Conservation (phyloP, 2,329 filamentous ascomycete genomes). For the Cladorrhinum sp. region DNA sequence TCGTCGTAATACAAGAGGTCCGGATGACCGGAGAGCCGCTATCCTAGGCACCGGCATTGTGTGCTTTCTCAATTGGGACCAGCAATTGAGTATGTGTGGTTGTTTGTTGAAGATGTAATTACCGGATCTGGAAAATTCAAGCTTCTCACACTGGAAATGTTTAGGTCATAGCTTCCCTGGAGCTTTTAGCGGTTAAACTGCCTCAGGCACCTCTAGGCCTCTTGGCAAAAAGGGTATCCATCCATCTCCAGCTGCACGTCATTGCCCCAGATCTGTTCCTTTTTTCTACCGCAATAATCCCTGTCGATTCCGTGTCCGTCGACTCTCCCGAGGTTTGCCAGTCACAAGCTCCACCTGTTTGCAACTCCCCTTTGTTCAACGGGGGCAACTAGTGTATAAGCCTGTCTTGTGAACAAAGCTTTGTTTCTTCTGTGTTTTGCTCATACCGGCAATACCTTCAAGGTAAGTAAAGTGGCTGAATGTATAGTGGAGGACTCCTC, state of each 20-base stretch:
- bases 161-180: constrained; percentile 8
- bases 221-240: not conserved
- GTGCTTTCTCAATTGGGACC: constrained; percentile 1
- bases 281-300: not conserved
- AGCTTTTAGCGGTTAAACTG: not conserved
- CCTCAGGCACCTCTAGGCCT: constrained; percentile 12
- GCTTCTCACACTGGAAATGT: not conserved
- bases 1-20: constrained; percentile 1
- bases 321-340: constrained; percentile 15
- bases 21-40: constrained; percentile 9
- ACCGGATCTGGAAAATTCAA: not conserved
- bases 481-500: not conserved
- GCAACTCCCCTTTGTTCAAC: not conserved
- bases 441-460: not conserved
- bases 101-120: not conserved
- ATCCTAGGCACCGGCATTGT: constrained; percentile 14
- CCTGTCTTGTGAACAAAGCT: not conserved
- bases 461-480: too few species aligned
- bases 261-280: constrained; percentile 4
- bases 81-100: not conserved
- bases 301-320: constrained; percentile 12
- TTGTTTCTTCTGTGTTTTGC: not conserved
- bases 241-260: constrained; percentile 6
- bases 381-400: not conserved
- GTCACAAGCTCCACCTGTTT: constrained; percentile 1